These are phyloP conservation scores for Mycena latifolia DNA, from an alignment of 768 basidiomycete genomes.

Conservation along the genomic window DNA sequence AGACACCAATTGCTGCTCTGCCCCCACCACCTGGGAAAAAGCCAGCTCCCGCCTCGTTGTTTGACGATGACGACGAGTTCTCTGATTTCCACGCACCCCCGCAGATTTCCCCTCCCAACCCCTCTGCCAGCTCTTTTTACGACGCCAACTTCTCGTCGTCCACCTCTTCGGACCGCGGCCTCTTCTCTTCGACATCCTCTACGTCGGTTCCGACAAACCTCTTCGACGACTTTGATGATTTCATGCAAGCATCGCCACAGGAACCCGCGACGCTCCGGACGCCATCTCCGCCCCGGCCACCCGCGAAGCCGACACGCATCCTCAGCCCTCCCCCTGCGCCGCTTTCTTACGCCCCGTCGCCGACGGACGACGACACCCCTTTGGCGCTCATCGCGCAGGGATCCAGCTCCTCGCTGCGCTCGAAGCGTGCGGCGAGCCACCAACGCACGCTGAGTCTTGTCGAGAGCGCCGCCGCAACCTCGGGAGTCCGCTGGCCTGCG, in stretches of 20 bases:
- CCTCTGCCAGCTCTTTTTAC: constrained; percentile 31
- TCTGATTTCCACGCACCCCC: constrained; percentile 59
- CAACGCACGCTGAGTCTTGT: constrained; percentile 70
- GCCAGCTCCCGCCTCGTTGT: constrained; percentile 38
- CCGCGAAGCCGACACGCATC: constrained; percentile 45
- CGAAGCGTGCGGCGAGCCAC: constrained; percentile 59
- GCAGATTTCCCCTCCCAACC: constrained; percentile 33
- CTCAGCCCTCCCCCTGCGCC: constrained; percentile 24
- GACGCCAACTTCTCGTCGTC: constrained; percentile 35
- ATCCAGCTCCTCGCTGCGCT: constrained; percentile 18
- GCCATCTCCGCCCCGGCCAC: constrained; percentile 61
- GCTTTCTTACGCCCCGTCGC: constrained; percentile 10
- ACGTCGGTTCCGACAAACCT: constrained; percentile 41
- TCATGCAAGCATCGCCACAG: constrained; percentile 44
- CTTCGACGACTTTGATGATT: constrained; percentile 63
- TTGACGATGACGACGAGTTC: constrained; percentile 66
- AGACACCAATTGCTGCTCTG: constrained; percentile 35
- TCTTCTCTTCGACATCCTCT: constrained; percentile 43
- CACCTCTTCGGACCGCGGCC: constrained; percentile 35
- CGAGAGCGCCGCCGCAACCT: constrained; percentile 64
- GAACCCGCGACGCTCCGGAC: constrained; percentile 52
- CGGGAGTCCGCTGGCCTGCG: constrained; percentile 58
- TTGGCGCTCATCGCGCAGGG: constrained; percentile 31
- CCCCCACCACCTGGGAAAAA: constrained; percentile 44
- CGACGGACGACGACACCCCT: constrained; percentile 31